phyloP scores from a whole-genome alignment of 2,329 filamentous ascomycete species.

The Thelonectria rubi region DNA sequence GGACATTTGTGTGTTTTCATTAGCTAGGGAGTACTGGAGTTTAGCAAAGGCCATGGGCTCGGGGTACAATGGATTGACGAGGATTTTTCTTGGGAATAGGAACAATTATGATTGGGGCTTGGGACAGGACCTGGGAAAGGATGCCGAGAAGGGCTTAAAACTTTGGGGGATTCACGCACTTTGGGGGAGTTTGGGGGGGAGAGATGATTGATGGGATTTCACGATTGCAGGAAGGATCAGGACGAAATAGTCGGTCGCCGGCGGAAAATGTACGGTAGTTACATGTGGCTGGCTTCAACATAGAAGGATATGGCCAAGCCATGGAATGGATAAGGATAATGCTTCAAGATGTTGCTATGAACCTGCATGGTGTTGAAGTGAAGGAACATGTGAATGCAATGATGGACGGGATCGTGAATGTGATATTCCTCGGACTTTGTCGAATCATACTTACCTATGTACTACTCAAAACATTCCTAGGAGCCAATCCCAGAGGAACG shows the following conservation, averaged over 20 bases:
- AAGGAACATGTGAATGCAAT: not conserved
- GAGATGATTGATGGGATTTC: conserved; percentile 13
- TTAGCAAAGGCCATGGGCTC: conserved; percentile 15
- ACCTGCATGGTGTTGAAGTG: not conserved
- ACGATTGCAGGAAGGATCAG: conserved; percentile 2
- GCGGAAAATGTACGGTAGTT: conserved; percentile 10
- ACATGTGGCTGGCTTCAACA: conserved; percentile 2
- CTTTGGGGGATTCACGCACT: conserved; percentile 8
- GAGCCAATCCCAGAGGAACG: no score
- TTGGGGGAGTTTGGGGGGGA: conserved; percentile 21
- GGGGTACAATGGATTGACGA: conserved; percentile 15
- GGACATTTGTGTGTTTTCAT: not conserved
- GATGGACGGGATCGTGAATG: no score
- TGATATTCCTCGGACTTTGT: not conserved
- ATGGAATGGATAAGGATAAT: conserved; percentile 15
- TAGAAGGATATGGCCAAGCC: conserved; percentile 19
- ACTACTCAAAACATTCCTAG: no score
- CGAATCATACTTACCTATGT: no score
- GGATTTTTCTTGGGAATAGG: conserved; percentile 5
- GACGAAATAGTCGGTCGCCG: conserved; percentile 3
- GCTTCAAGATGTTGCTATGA: conserved; percentile 1
- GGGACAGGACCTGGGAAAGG: conserved; percentile 6
- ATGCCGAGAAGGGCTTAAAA: conserved; percentile 10
- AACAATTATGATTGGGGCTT: not conserved
- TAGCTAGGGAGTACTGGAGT: conserved; percentile 17